These are phyloP conservation scores for Pleurotus eryngii DNA, from an alignment of 768 basidiomycete species.

Conservation along the genomic window DNA sequence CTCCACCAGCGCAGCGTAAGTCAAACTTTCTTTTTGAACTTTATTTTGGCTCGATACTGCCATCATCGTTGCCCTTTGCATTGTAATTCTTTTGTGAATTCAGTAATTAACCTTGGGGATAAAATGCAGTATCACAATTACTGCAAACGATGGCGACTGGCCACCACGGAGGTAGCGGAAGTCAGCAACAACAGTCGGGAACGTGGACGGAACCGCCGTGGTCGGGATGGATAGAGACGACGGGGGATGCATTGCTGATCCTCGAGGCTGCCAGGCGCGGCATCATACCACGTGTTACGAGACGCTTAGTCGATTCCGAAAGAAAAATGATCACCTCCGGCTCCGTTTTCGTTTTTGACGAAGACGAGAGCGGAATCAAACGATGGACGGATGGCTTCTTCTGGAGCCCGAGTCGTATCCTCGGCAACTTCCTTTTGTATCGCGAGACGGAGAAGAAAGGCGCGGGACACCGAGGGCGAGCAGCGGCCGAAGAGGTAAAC, in stretches of 20 bases:
- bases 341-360: conserved; percentile 96
- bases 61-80: conserved; percentile 28
- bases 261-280: conserved; percentile 91
- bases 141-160: conserved; percentile 32
- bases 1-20: conserved; percentile 67
- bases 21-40: conserved; percentile 68
- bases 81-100: conserved; percentile 13
- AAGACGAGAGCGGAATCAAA: conserved; percentile 96
- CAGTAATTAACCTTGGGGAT: not conserved
- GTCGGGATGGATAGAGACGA: conserved; percentile 94
- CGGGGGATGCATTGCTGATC: conserved; percentile 92
- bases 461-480: conserved; percentile 54
- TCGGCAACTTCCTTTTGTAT: conserved; percentile 94
- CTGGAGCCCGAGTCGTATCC: conserved; percentile 90
- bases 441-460: conserved; percentile 88
- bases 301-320: conserved; percentile 89
- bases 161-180: conserved; percentile 23
- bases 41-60: conserved; percentile 42
- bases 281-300: conserved; percentile 87
- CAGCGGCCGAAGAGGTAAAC: conserved; percentile 34
- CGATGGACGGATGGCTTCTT: conserved; percentile 97
- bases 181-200: conserved; percentile 31
- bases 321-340: conserved; percentile 91
- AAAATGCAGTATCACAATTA: conserved; percentile 10
- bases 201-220: conserved; percentile 89